Evolutionary conservation across 2,329 filamentous ascomycete species (phyloP), one percentile per base, ranked within the genome.

Genomic region (Pseudofabraea citricarpa): DNA sequence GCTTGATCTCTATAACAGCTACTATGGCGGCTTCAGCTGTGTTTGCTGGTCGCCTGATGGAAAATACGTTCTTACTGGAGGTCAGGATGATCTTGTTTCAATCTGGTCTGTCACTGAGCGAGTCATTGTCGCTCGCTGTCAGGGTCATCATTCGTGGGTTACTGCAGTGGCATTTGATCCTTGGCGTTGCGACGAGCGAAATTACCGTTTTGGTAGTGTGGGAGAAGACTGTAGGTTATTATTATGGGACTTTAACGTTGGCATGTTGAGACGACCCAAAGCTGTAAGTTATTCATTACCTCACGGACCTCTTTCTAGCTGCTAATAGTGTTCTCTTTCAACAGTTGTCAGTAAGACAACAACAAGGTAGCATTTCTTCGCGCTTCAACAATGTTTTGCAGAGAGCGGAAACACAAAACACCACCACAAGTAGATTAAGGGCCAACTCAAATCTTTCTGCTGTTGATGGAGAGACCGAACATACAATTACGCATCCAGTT

Each of bases 11-110:
- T 96, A 88, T 64, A 81, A 85, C 56, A 88, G 88, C 43, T 98
- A 96, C 68, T 98, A 96, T 57, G 93, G 93, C 36, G 91, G 89
- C 3, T 75, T 98, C 48, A 86, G 86, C 35, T 95, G 90, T 59
- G 90, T 96, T 2, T 95, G 89, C 67, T 98, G 93, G 93, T 96
- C 91, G 6, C 93, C 93, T 8, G 93, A 98, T 60, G 90, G 90
- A 40, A 91, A 94, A 62, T 98, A 97, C 63, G 83, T 98, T 40
- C 73, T 98, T 15, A 96, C 93, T 0, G 93, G 93, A 41, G 90
- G 93, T 4, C 91, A 97, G 65, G 93, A 98, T 62, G 93, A 98
- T 62, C 72, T 97, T 8, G 86, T 98, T 10, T 94, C 90, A 1
- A 96, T 98, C 54, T 98, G 93, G 93, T 93, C 85, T 13, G 74